Conservation (phyloP, 495 filamentous ascomycete genomes). For the Penicillium crystallinum region DNA sequence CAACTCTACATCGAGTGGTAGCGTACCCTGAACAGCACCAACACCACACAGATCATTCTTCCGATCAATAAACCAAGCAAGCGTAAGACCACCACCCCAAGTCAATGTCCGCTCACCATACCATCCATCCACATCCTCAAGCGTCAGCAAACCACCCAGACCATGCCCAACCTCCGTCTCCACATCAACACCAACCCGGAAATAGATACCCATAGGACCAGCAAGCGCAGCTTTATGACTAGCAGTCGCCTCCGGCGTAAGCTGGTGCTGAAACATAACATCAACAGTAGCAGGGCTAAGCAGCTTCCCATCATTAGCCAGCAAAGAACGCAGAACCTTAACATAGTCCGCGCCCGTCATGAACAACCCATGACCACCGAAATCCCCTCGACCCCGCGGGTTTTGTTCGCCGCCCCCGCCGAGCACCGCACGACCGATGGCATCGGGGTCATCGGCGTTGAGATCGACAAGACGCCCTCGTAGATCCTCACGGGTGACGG, state of each 20-base stretch:
- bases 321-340: slow-evolving; percentile 45
- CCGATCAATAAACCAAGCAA: slow-evolving; percentile 44
- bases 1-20: slow-evolving; percentile 30
- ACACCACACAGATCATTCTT: slow-evolving; percentile 42
- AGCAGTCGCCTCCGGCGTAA: slow-evolving; percentile 24
- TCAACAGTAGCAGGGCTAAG: slow-evolving; percentile 39
- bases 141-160: slow-evolving; percentile 23
- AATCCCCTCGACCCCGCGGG: slow-evolving; percentile 25
- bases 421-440: slow-evolving; percentile 19
- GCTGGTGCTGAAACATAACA: slow-evolving; percentile 49
- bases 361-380: slow-evolving; percentile 52
- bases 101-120: slow-evolving; percentile 36
- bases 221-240: slow-evolving; percentile 13
- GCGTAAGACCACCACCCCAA: slow-evolving; percentile 35
- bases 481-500: slow-evolving; percentile 30
- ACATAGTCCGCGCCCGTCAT: slow-evolving; percentile 42
- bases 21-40: slow-evolving; percentile 31
- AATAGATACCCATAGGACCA: slow-evolving; percentile 21
- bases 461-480: slow-evolving; percentile 30
- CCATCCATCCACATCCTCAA: slow-evolving; percentile 33
- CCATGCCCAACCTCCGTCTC: slow-evolving; percentile 23
- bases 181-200: slow-evolving; percentile 22
- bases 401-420: slow-evolving; percentile 24
- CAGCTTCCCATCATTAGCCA: slow-evolving; percentile 42
- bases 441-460: slow-evolving; percentile 23